Evolutionary conservation across 208 protist species (phyloP), one percentile per base, ranked within the genome.

Genomic region (Crithidia sp.): DNA sequence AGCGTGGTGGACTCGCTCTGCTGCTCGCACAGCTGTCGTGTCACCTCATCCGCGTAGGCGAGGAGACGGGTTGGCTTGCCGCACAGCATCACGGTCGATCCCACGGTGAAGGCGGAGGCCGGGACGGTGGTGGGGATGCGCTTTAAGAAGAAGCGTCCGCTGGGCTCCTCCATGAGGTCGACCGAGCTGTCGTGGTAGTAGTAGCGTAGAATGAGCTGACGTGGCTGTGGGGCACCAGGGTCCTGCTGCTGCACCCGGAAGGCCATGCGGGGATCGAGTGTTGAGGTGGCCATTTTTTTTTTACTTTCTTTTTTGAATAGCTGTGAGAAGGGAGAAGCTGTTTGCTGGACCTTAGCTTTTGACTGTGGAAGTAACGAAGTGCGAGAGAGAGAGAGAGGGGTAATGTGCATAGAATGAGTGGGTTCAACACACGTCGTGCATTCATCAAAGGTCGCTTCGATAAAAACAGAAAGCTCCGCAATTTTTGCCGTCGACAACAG

Each of bases 21-120:
- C 57, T 91, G 82, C 55, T 88, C 82, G 76, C 89, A 92, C 28
- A 96, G 83, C 60, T 92, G 86, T 10, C 82, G 77, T 9, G 92
- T 96, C 47, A 94, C 90, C 59, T 89, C 84, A 68, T 96, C 90
- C 40, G 89, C 89, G 80, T 90, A 95, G 10, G 67, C 82, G 19
- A 83, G 92, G 39, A 96, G 71, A 49, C 55, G 84, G 0, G 89
- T 86, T 40, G 85, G 73, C 43, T 84, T 84, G 40, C 92, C 92
- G 41, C 91, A 77, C 19, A 95, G 77, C 61, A 85, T 87, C 17
- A 97, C 45, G 12, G 76, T 80, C 9, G 85, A 57, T 43, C 90
- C 90, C 40, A 94, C 52, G 40, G 82, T 86, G 63, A 97, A 91
- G 43, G 79, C 66, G 28, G 79, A 83, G 61, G 77, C 77, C 13